Conservation (phyloP, 805 yeast species). For the Maudiozyma bulderi region DNA sequence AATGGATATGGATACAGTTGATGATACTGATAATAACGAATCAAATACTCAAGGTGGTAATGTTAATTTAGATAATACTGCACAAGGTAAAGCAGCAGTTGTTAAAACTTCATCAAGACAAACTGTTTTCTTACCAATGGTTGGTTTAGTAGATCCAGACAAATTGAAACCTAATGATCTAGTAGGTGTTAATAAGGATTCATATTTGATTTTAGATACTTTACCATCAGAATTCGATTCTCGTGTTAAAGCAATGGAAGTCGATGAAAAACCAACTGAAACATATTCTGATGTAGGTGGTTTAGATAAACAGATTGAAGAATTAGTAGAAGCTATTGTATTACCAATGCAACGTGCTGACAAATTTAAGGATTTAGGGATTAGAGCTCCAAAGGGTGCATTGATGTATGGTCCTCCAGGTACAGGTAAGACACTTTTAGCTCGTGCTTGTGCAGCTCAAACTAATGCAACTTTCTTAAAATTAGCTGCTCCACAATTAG, state of each 20-base stretch:
- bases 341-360: conserved; percentile 98
- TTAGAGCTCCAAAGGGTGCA: conserved; percentile 97
- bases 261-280: conserved; percentile 96
- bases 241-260: conserved; percentile 98
- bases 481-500: conserved; percentile 95
- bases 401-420: conserved; percentile 99
- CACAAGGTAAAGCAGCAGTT: conserved; percentile 95
- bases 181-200: conserved; percentile 96
- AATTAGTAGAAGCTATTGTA: conserved; percentile 95
- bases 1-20: conserved; percentile 77
- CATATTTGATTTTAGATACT: conserved; percentile 85
- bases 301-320: conserved; percentile 95
- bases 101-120: conserved; percentile 96
- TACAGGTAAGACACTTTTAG: conserved; percentile 93
- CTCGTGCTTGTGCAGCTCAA: conserved; percentile 98
- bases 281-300: conserved; percentile 98
- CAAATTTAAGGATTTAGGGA: conserved; percentile 86
- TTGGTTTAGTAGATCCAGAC: conserved; percentile 89
- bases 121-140: conserved; percentile 90
- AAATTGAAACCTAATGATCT: conserved; percentile 94
- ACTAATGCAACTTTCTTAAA: conserved; percentile 94
- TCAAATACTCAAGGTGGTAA: conserved; percentile 83
- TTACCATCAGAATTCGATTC: conserved; percentile 96
- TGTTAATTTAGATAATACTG: conserved; percentile 81
- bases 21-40: conserved; percentile 49